A percentile compares a stretch with the other conserved stretches of the same genome.
Conservation (phyloP, 148 eudicot genomes). For the Drosera capensis region DNA sequence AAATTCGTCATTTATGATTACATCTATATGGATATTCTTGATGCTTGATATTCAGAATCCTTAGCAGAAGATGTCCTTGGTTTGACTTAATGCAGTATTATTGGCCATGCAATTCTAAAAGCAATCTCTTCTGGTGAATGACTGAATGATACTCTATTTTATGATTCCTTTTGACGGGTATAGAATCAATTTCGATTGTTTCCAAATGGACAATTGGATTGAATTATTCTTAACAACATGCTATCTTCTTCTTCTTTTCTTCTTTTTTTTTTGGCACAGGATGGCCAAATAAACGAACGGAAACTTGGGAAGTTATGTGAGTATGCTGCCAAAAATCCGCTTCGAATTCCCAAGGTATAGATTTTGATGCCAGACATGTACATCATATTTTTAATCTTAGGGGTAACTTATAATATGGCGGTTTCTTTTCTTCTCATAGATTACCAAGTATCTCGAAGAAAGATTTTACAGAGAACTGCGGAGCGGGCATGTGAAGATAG, state of each 20-base stretch:
- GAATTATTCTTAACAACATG: not conserved
- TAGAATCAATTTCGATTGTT: too few relatives aligned
- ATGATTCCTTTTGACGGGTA: too few relatives aligned
- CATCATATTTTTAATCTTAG: not conserved
- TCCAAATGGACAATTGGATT: too few relatives aligned
- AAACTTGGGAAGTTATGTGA: slow-evolving; percentile 83
- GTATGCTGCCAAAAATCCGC: slow-evolving; percentile 94
- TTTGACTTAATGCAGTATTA: too few relatives aligned
- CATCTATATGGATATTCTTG: too few relatives aligned
- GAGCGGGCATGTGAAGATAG: slow-evolving; percentile 41
- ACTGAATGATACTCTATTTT: too few relatives aligned
- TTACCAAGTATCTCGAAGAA: slow-evolving; percentile 81
- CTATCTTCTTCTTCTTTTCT: not conserved
- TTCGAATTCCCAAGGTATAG: slow-evolving; percentile 78
- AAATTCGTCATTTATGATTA: too few relatives aligned
- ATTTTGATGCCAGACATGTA: not conserved
- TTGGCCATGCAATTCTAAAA: too few relatives aligned
- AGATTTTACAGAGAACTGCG: slow-evolving; percentile 82
- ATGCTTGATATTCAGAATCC: too few relatives aligned
- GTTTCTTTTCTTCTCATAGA: slow-evolving; percentile 22
- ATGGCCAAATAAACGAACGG: slow-evolving; percentile 51
- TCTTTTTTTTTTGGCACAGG: slow-evolving; percentile 18
- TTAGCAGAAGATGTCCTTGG: too few relatives aligned
- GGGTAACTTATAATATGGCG: not conserved
- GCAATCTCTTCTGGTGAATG: too few relatives aligned